Percentiles rank a stretch among this genome's conserved stretches.
Evolutionary conservation across 305 asterid genomes (phyloP).

Genomic region (Fraxinus angustifolia): DNA sequence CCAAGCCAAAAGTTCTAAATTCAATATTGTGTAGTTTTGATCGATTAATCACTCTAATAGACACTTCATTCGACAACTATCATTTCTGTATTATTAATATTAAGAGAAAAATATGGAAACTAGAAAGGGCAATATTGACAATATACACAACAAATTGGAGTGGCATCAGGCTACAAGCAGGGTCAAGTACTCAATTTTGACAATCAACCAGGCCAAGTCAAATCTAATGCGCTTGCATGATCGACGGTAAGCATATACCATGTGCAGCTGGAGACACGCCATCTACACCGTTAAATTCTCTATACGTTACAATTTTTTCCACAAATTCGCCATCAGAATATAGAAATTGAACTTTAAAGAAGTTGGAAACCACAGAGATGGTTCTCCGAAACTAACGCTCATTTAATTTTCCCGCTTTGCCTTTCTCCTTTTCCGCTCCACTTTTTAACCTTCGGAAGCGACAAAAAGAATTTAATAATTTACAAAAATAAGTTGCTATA

Average conservation of each 20-base stretch:
- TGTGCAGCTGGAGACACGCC: neutral
- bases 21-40: neutral
- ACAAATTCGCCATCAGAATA: constrained; percentile 29
- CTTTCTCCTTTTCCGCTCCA: constrained; percentile 23
- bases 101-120: neutral
- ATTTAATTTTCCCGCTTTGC: constrained; percentile 76
- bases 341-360: constrained; percentile 6
- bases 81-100: neutral
- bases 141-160: neutral
- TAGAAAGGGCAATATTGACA: neutral
- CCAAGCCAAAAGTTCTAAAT: neutral
- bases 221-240: neutral
- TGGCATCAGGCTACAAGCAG: neutral
- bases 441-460: constrained; percentile 31
- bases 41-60: no score
- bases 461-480: neutral
- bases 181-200: neutral
- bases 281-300: neutral
- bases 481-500: constrained; percentile 10
- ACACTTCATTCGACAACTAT: neutral
- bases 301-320: neutral
- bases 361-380: constrained; percentile 29
- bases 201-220: neutral
- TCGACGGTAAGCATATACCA: neutral
- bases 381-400: constrained; percentile 42